phyloP scores from a whole-genome alignment of 2,329 filamentous ascomycete species.

The Daldinia sp. region DNA sequence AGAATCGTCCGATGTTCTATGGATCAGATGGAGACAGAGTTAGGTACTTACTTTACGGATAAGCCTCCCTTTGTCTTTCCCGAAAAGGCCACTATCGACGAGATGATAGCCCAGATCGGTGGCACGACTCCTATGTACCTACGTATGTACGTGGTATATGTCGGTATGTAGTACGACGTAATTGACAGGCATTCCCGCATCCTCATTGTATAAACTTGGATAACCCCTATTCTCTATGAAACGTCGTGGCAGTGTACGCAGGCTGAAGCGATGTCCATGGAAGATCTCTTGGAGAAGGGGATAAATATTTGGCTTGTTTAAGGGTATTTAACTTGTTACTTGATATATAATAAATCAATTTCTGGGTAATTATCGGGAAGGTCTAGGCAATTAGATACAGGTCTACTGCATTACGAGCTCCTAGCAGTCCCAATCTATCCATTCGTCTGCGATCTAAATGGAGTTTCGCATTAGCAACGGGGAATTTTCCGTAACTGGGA shows the following conservation, averaged over 20 bases:
- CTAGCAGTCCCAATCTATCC: background rate
- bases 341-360: background rate
- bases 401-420: too few species aligned
- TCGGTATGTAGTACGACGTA: constrained; percentile 14
- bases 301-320: background rate
- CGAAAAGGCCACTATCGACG: constrained; percentile 11
- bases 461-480: constrained; percentile 21
- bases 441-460: background rate
- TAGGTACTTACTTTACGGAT: too few species aligned
- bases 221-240: constrained; percentile 24
- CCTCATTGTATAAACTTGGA: background rate
- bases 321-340: background rate
- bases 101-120: constrained; percentile 25
- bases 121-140: constrained; percentile 13
- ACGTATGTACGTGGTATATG: background rate
- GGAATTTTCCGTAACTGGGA: constrained; percentile 15
- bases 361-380: background rate
- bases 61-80: background rate
- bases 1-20: background rate
- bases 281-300: background rate
- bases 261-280: constrained; percentile 3
- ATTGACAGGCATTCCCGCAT: constrained; percentile 9
- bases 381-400: background rate
- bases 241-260: background rate
- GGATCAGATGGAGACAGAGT: background rate